These are phyloP conservation scores for Cutaneotrichosporon sp. DNA, from an alignment of 1,284 basidiomycete species.

Conservation along the genomic window DNA sequence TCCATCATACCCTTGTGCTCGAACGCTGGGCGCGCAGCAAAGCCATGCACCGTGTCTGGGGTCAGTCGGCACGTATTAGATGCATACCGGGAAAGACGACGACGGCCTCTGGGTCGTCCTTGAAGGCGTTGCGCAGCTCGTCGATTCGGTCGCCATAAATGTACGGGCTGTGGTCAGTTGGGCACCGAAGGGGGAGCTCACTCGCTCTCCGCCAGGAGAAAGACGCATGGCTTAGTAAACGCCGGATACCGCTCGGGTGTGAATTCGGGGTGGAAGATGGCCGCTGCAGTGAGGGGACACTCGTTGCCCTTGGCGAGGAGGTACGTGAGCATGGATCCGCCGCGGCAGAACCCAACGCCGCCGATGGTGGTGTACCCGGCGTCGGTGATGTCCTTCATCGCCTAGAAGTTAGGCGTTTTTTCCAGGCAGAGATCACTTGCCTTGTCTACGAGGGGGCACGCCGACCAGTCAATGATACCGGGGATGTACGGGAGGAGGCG, in stretches of 20 bases:
- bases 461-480: conserved; percentile 6
- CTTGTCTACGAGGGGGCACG: conserved; percentile 3
- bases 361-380: conserved; percentile 50
- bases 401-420: neutral
- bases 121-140: conserved; percentile 51
- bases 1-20: conserved; percentile 52
- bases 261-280: conserved; percentile 57
- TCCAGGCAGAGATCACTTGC: neutral
- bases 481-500: conserved; percentile 11
- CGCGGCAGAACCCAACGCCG: conserved; percentile 63
- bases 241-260: conserved; percentile 49
- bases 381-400: neutral
- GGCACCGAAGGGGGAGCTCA: neutral
- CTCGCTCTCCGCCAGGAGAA: conserved; percentile 60
- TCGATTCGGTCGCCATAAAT: conserved; percentile 50
- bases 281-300: conserved; percentile 51
- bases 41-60: conserved; percentile 54
- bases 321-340: conserved; percentile 47
- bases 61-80: neutral
- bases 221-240: conserved; percentile 55
- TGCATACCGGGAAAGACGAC: no score
- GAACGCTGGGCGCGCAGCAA: conserved; percentile 55
- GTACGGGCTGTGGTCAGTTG: conserved; percentile 6
- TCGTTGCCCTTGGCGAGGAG: conserved; percentile 24
- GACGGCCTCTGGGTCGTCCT: no score